phyloP scores from a whole-genome alignment of 208 protist genomes.

The Wallacemonas sp. region DNA sequence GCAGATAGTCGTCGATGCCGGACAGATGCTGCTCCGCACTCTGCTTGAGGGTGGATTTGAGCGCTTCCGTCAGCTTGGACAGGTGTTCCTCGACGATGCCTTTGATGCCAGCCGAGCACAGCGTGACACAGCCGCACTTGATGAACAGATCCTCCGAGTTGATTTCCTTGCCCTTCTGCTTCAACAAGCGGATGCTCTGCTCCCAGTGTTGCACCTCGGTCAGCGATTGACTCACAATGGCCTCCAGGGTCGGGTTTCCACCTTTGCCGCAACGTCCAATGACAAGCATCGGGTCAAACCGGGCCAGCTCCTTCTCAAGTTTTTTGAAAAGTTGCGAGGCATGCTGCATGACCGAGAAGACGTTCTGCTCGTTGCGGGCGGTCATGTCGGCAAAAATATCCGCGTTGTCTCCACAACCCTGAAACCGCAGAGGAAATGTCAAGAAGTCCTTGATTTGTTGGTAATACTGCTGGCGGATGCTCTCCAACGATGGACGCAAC shows the following conservation, averaged over 20 bases:
- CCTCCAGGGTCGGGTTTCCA: slow-evolving; percentile 81
- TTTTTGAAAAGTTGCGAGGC: slow-evolving; percentile 91
- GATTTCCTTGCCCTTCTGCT: slow-evolving; percentile 95
- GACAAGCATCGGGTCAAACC: slow-evolving; percentile 88
- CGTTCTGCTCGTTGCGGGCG: slow-evolving; percentile 81
- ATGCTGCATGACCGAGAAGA: slow-evolving; percentile 92
- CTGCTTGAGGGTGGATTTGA: slow-evolving; percentile 84
- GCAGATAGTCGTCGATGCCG: slow-evolving; percentile 87
- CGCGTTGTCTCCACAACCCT: slow-evolving; percentile 75
- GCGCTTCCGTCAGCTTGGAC: slow-evolving; percentile 82
- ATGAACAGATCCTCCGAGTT: slow-evolving; percentile 93
- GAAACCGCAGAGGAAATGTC: slow-evolving; percentile 92
- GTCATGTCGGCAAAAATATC: slow-evolving; percentile 88
- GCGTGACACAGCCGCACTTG: slow-evolving; percentile 93
- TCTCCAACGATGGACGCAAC: slow-evolving; percentile 90
- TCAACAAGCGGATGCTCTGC: slow-evolving; percentile 93
- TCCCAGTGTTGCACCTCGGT: slow-evolving; percentile 95
- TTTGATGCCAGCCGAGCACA: slow-evolving; percentile 94
- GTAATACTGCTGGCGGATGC: slow-evolving; percentile 93
- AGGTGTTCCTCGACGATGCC: slow-evolving; percentile 93
- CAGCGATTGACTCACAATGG: slow-evolving; percentile 85
- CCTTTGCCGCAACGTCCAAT: slow-evolving; percentile 85
- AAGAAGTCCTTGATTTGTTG: slow-evolving; percentile 95
- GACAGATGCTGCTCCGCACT: slow-evolving; percentile 81
- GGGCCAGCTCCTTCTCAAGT: slow-evolving; percentile 81